Evolutionary conservation across 805 yeast genomes (phyloP), one percentile per base, ranked within the genome.

Genomic region (Ogataea pini): DNA sequence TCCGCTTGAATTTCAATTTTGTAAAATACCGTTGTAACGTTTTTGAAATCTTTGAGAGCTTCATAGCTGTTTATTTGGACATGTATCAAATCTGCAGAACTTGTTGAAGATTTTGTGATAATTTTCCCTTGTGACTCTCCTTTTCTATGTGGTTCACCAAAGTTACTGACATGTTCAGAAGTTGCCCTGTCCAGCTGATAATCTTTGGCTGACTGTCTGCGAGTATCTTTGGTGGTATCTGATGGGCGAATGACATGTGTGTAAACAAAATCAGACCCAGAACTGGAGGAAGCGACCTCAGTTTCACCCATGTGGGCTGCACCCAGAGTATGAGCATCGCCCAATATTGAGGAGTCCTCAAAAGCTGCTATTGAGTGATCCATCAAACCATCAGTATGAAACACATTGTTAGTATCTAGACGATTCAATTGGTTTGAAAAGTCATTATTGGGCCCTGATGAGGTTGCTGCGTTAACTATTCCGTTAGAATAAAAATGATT

Each of bases 1-100:
- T 54, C 44, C n/a, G 50, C 27, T 5, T 39, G 29, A 25, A 47
- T 39, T 39, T 62, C 59, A 18, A 68, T 63, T 47, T 54, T 51
- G 50, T 68, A 68, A 37, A 58, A 68, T 3, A 68, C 64, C 0
- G 69, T 62, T 31, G 59, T 56, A 14, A 64, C 31, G 64, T 67
- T 58, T 37, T 54, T 57, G 46, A 54, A 57, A 49, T 65, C 68
- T 25, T 52, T 52, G 13, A 58, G 33, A 1, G 57, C 37, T 32
- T 63, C 67, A 36, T 61, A 60, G 2, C 55, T 36, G 14, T 22
- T 32, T 10, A 52, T 48, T 4, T 14, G 33, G 4, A 31, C 34
- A 31, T 28, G 14, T 4, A 6, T 4, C n/a, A 13, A 28, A 10
- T 28, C 31, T 6, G 14, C n/a, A 12, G 31, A 8, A 4, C 13